Evolutionary conservation across 2,329 filamentous ascomycete species (phyloP).

Genomic region (Chaetomium sp.): DNA sequence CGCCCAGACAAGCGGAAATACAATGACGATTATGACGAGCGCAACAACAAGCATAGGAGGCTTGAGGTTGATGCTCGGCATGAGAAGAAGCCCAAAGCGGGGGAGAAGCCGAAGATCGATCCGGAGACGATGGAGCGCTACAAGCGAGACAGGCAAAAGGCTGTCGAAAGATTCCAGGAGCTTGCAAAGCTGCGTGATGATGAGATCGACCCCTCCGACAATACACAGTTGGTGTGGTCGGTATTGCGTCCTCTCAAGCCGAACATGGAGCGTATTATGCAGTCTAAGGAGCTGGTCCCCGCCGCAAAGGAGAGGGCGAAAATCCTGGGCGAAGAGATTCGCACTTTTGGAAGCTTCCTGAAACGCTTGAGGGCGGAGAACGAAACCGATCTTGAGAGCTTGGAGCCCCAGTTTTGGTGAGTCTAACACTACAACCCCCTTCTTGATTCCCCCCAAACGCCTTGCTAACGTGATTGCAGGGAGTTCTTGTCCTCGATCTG

Average conservation of each 20-base stretch:
- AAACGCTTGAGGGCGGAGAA: slow-evolving; percentile 28
- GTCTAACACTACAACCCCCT: slow-evolving; percentile 2
- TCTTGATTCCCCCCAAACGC: not conserved
- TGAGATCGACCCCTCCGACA: slow-evolving; percentile 30
- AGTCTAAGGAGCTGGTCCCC: slow-evolving; percentile 30
- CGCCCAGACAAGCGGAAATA: slow-evolving; percentile 58
- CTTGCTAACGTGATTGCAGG: slow-evolving; percentile 25
- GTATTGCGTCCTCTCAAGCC: slow-evolving; percentile 31
- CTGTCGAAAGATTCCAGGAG: slow-evolving; percentile 33
- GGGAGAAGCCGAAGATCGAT: slow-evolving; percentile 33
- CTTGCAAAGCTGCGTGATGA: slow-evolving; percentile 32
- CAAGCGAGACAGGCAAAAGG: slow-evolving; percentile 29
- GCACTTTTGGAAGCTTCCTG: slow-evolving; percentile 32
- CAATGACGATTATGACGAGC: slow-evolving; percentile 46
- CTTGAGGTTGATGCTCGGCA: slow-evolving; percentile 37
- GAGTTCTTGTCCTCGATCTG: slow-evolving; percentile 35
- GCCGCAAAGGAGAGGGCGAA: slow-evolving; percentile 30
- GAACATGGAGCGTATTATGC: slow-evolving; percentile 34
- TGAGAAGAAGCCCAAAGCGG: slow-evolving; percentile 33
- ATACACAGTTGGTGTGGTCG: slow-evolving; percentile 34
- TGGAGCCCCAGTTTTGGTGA: slow-evolving; percentile 35
- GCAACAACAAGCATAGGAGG: slow-evolving; percentile 45
- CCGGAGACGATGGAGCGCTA: slow-evolving; percentile 32
- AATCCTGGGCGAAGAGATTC: slow-evolving; percentile 33
- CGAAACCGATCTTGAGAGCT: slow-evolving; percentile 27